Evolutionary conservation across 768 basidiomycete species (phyloP).

Genomic region (Mycena albidolilacea): DNA sequence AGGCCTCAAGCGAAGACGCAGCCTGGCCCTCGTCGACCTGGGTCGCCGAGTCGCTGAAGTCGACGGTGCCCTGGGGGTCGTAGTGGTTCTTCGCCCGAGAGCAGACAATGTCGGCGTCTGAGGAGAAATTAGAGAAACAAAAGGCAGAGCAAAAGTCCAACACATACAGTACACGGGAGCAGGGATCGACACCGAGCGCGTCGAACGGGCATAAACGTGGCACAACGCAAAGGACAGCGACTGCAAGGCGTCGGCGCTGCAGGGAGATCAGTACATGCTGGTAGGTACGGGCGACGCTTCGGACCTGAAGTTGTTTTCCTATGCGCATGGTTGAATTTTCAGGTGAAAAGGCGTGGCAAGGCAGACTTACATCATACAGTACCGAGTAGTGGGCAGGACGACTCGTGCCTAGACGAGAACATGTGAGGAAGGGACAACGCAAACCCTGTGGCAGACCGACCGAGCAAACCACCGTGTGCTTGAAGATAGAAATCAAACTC

Average conservation of each 20-base stretch:
- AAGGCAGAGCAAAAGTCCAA: not conserved
- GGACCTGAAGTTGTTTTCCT: too few species aligned
- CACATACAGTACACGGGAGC: conserved; percentile 37
- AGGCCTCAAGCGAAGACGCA: conserved; percentile 62
- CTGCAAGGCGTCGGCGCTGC: conserved; percentile 73
- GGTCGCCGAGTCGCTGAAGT: conserved; percentile 74
- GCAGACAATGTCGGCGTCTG: conserved; percentile 77
- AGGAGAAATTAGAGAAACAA: not conserved
- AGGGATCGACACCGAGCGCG: conserved; percentile 40
- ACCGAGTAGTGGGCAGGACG: too few species aligned
- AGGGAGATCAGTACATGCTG: conserved; percentile 57
- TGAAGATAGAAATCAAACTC: conserved; percentile 72
- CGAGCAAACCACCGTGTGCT: too few species aligned
- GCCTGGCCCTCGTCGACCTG: conserved; percentile 58
- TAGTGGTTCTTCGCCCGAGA: conserved; percentile 87
- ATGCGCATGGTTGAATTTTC: too few species aligned
- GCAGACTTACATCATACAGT: too few species aligned
- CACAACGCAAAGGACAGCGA: conserved; percentile 78
- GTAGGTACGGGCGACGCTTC: too few species aligned
- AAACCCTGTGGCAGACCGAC: too few species aligned
- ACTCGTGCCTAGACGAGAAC: too few species aligned
- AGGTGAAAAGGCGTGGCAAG: too few species aligned
- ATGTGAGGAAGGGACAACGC: too few species aligned
- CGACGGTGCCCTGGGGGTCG: conserved; percentile 70
- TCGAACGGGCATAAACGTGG: conserved; percentile 54